Evolutionary conservation across 1,139 yeast species (phyloP).

Genomic region (Yamadazyma sp.): DNA sequence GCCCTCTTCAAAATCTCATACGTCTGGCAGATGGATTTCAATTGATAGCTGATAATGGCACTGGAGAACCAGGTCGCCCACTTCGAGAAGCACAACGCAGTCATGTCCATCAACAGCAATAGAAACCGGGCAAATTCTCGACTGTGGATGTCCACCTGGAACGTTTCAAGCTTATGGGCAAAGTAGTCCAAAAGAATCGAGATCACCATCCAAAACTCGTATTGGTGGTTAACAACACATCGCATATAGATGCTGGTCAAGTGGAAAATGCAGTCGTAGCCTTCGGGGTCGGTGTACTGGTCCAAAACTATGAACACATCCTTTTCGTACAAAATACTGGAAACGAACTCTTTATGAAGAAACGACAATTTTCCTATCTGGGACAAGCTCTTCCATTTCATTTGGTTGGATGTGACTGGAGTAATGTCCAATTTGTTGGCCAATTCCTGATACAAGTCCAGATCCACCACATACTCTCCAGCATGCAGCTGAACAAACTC

Average conservation of each 20-base stretch:
- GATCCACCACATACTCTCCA: constrained; percentile 16
- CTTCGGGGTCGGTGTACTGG: constrained; percentile 23
- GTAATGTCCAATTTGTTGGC: constrained; percentile 33
- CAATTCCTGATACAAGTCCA: constrained; percentile 20
- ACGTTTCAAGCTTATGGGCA: constrained; percentile 15
- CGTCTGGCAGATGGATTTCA: constrained; percentile 14
- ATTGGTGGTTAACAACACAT: constrained; percentile 20
- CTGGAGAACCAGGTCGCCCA: constrained; percentile 13
- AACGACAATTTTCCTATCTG: constrained; percentile 23
- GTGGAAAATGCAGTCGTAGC: constrained; percentile 27
- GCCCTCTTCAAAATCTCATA: constrained; percentile 17
- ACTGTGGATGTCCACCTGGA: constrained; percentile 19
- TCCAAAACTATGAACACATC: constrained; percentile 21
- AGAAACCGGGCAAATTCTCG: constrained; percentile 23
- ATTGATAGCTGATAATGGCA: constrained; percentile 15
- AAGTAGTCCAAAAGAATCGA: constrained; percentile 25
- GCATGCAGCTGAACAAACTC: constrained; percentile 26
- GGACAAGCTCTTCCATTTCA: constrained; percentile 27
- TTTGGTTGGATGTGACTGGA: constrained; percentile 24
- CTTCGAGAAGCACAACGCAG: constrained; percentile 11
- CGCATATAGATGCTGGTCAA: constrained; percentile 31
- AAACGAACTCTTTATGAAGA: constrained; percentile 28
- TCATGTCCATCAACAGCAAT: constrained; percentile 21
- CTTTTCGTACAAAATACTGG: constrained; percentile 23
- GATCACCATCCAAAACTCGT: constrained; percentile 31